phyloP scores from a whole-genome alignment of 805 yeast species.

The Aciculoconidium aculeatum region DNA sequence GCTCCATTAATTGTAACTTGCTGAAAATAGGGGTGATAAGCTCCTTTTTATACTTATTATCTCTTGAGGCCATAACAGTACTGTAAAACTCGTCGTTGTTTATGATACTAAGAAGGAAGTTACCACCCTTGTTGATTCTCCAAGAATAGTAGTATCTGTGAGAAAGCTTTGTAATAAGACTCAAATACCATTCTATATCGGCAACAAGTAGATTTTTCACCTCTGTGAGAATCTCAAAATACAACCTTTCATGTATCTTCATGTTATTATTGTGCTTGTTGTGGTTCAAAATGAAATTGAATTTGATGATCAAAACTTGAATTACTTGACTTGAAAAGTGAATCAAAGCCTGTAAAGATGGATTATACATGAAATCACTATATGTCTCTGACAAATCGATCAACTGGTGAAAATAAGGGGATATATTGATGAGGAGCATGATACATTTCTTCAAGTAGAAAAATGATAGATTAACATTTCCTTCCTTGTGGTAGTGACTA shows the following conservation, averaged over 20 bases:
- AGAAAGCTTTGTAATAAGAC: conserved; percentile 34
- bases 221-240: conserved; percentile 6
- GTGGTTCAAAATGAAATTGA: conserved; percentile 23
- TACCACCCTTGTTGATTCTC: conserved; percentile 38
- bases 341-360: conserved; percentile 24
- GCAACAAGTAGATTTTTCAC: conserved; percentile 17
- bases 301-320: conserved; percentile 24
- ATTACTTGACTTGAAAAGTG: conserved; percentile 31
- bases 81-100: conserved; percentile 24
- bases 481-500: conserved; percentile 8
- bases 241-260: conserved; percentile 14
- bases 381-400: conserved; percentile 12
- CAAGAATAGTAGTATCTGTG: conserved; percentile 41
- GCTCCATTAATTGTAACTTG: conserved; percentile 7
- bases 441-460: conserved; percentile 8
- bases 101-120: conserved; percentile 24
- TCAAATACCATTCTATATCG: conserved; percentile 20
- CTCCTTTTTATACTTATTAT: conserved; percentile 5
- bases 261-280: conserved; percentile 19
- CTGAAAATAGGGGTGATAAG: conserved; percentile 4
- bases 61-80: conserved; percentile 4
- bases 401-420: conserved; percentile 14
- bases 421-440: conserved; percentile 11
- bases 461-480: conserved; percentile 5
- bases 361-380: conserved; percentile 19